Percentiles rank a stretch among this genome's conserved stretches.
phyloP scores from a whole-genome alignment of 495 filamentous ascomycete species.

The Xylaria bambusicola region DNA sequence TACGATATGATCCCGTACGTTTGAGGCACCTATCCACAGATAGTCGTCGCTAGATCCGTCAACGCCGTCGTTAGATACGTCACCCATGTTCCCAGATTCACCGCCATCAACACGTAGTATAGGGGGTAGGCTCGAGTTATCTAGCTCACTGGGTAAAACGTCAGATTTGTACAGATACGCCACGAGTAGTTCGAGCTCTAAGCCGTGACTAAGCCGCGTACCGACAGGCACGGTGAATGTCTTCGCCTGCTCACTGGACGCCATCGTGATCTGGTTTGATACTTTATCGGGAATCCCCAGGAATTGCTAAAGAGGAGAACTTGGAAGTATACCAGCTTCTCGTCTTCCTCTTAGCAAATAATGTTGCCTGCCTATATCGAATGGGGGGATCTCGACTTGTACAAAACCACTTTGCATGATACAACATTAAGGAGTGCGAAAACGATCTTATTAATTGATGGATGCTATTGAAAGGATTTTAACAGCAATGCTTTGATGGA shows the following conservation, averaged over 20 bases:
- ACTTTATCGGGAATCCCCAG: background rate
- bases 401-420: background rate
- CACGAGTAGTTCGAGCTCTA: constrained; percentile 37
- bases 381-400: background rate
- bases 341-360: background rate
- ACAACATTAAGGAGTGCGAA: background rate
- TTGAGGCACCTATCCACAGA: too few species aligned
- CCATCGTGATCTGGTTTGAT: constrained; percentile 16
- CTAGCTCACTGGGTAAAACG: constrained; percentile 18
- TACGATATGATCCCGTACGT: constrained; percentile 11
- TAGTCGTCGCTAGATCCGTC: too few species aligned
- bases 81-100: background rate
- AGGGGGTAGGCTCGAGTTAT: constrained; percentile 21
- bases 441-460: background rate
- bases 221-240: constrained; percentile 23
- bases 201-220: constrained; percentile 19
- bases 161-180: constrained; percentile 19
- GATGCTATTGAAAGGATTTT: background rate
- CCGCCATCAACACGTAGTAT: constrained; percentile 18
- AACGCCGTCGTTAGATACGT: too few species aligned
- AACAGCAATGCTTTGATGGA: background rate
- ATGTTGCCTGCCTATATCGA: background rate
- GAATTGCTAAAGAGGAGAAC: constrained; percentile 1
- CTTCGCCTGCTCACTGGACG: constrained; percentile 10
- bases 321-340: constrained; percentile 12